Percentiles rank a stretch among this genome's conserved stretches.
phyloP scores from a whole-genome alignment of 768 basidiomycete species.

The Cubamyces sp. region DNA sequence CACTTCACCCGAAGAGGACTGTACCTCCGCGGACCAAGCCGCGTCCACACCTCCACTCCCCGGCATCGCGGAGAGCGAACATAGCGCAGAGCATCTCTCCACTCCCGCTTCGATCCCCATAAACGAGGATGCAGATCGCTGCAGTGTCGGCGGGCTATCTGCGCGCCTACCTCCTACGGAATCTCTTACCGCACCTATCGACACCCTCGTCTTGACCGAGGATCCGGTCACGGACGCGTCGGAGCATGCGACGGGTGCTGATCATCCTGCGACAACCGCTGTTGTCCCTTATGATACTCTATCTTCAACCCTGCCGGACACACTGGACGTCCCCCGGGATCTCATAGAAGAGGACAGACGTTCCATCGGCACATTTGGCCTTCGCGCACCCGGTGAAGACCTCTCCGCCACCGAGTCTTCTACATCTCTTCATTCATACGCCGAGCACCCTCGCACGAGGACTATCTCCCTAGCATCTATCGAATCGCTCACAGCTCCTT shows the following conservation, averaged over 20 bases:
- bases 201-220: not conserved
- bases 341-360: no score
- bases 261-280: no score
- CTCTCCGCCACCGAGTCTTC: not conserved
- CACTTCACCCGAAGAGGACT: conserved; percentile 1
- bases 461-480: not conserved
- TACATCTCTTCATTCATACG: no score
- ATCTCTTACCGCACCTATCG: conserved; percentile 5
- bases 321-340: no score
- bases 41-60: not conserved
- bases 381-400: no score
- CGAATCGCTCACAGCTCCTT: conserved; percentile 16
- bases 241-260: no score
- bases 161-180: conserved; percentile 1
- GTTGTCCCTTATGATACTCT: no score
- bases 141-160: not conserved
- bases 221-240: not conserved
- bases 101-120: not conserved
- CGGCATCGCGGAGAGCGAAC: conserved; percentile 2
- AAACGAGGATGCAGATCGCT: not conserved
- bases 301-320: no score
- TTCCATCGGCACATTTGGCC: no score
- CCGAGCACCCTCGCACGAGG: not conserved
- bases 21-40: not conserved
- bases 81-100: not conserved